Conservation (phyloP, 2,329 filamentous ascomycete species). For the Aphanoascus verrucosus region DNA sequence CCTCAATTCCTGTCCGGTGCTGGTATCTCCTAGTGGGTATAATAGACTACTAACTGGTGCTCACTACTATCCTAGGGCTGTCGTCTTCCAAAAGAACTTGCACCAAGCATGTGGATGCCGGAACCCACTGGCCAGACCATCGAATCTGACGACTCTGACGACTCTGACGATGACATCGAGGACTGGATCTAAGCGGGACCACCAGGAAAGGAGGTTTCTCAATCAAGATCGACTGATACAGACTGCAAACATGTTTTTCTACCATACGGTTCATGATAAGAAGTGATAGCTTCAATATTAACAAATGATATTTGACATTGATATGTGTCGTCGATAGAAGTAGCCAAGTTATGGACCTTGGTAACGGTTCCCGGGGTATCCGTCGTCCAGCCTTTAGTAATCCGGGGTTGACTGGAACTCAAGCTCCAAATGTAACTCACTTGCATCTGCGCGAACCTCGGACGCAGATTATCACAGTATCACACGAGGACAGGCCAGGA, state of each 20-base stretch:
- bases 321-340: neutral
- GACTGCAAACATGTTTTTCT: neutral
- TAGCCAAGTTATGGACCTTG: neutral
- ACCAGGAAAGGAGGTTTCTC: too few species aligned
- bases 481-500: neutral
- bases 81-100: conserved; percentile 18
- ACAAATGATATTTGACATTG: too few species aligned
- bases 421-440: neutral
- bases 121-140: conserved; percentile 16
- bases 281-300: too few species aligned
- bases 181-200: conserved; percentile 16
- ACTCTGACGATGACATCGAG: conserved; percentile 18
- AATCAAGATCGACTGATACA: too few species aligned
- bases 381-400: too few species aligned
- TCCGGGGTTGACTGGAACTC: too few species aligned
- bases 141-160: conserved; percentile 21
- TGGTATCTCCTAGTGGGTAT: too few species aligned
- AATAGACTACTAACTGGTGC: neutral
- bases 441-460: neutral
- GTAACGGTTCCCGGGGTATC: neutral
- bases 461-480: neutral
- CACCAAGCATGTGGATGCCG: conserved; percentile 16
- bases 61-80: conserved; percentile 12
- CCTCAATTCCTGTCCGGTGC: neutral
- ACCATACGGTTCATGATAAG: too few species aligned